Base-by-base conservation (phyloP, 768 basidiomycete genomes). In the Podaxis sp. region DNA sequence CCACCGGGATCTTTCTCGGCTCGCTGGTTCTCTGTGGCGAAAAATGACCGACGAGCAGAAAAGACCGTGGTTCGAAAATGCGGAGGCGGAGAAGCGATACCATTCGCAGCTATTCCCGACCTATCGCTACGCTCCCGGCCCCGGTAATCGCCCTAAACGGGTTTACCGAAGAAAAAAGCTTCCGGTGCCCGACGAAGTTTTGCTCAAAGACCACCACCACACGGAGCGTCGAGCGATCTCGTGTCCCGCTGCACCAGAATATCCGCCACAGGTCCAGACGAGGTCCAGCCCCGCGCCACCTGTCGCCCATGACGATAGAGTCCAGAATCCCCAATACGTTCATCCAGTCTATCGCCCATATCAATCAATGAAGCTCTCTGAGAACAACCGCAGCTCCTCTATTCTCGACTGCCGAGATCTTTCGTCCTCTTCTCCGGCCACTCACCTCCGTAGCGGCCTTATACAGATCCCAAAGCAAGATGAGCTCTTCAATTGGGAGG, bases 21-120 rank as follows among this genome's bases (percentile, higher is more conserved):
- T 60, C 11, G 59, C 59, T 7, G 59, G 59, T 22, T 40, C 15
- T 33, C 33, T 60, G 51, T 60, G 59, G 59, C 51, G 59, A 38
- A 40, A 60, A 17, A 60, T 60, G 59, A 41, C 51, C 6, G 51
- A 60, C 10, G 38, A 26, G 12, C 59, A 60, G 24, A 60, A 60
- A 13, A 28, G 12, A 30, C 40, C 51, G 3, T 60, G 59, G 59
- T 60, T 53, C n/a, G 41, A 60, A 20, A 60, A 60, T 12, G 59
- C 59, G 3, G 59, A 60, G 40, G 46, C 11, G 8, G 59, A 60
- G 51, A 60, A 37, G 33, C 38, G 26, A 4, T 44, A 44, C 26
- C 59, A 60, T 17, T 44, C 40, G 8, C 24, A 44, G 40, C 15
- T 60, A 11, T 60, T 41, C 30, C 59, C 59, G 17, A 10, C 24